Base-by-base conservation (phyloP, 2,329 filamentous ascomycete genomes). In the Pyrenochaeta sp. region DNA sequence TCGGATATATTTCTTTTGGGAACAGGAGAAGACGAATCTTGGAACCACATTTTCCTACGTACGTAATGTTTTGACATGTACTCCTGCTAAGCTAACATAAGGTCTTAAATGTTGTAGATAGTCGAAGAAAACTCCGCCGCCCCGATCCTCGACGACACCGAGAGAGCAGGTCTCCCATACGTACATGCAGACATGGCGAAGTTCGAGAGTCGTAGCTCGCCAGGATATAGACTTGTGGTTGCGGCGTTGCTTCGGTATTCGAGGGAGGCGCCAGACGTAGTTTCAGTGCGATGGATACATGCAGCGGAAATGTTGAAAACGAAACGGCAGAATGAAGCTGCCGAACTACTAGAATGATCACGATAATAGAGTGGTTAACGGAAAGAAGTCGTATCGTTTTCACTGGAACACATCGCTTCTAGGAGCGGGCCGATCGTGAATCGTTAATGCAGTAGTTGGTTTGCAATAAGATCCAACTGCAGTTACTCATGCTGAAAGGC, bases 1-100 rank as follows among this genome's bases (percentile, higher is more conserved):
- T 57, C 64, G 67, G 27, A 70, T 80, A 34, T 73, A 72, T 52
- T 79, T 79, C 57, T 79, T 80, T 62, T 80, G 77, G 75, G 78
- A 80, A 59, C 72, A 77, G 49, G 62, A 74, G 37, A 72, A 74
- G 56, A 79, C 76, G 4, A 64, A 77, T 60, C 58, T 79, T 15
- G 73, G 71, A 52, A 68, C 73, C 54, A 75, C 66, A 7, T 63
- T 62, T 34, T 71, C 72, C 22, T 76, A 77, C 56, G 60, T 65
- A 61, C 32, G 57, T 30, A 44, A 43, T 13, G 22, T 44, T 45
- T 27, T 13, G 3, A 24, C n/a, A 9, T 24, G 15, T 15, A n/a
- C 45, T 45, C 39, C 15, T 49, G 15, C 8, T 49, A 10, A 22
- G 22, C 12, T 30, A 6, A 5, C 2, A 12, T 42, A 34, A 22